phyloP scores from a whole-genome alignment of 1,284 basidiomycete genomes.

The Trametes polyzona region DNA sequence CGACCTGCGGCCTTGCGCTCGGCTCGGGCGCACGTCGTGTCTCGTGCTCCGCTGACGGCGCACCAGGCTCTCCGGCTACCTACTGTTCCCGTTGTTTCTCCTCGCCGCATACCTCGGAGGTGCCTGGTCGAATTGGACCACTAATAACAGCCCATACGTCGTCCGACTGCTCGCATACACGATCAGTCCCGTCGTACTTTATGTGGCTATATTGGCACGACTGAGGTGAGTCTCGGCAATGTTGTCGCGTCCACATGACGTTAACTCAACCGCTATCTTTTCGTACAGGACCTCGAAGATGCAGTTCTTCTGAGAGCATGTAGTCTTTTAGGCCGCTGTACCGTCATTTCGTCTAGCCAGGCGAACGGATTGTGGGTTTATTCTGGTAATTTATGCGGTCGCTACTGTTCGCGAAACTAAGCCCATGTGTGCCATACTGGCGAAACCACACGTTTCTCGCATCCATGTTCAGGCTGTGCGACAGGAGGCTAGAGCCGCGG shows the following conservation, averaged over 20 bases:
- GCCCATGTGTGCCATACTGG: neutral
- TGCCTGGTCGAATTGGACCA: slow-evolving; percentile 62
- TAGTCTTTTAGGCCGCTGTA: neutral
- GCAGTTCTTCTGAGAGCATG: slow-evolving; percentile 30
- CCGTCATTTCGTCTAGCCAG: neutral
- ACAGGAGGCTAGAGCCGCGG: neutral
- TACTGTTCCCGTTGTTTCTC: slow-evolving; percentile 58
- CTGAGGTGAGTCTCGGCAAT: slow-evolving; percentile 27
- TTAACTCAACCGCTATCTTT: neutral
- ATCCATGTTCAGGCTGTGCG: neutral
- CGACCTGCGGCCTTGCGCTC: too few species aligned
- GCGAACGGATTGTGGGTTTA: slow-evolving; percentile 2
- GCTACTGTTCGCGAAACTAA: neutral
- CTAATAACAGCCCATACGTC: slow-evolving; percentile 39
- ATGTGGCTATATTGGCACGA: slow-evolving; percentile 29
- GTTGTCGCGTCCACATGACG: neutral
- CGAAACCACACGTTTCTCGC: neutral
- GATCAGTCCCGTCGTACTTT: slow-evolving; percentile 47
- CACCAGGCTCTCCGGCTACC: slow-evolving; percentile 65
- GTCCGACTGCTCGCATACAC: slow-evolving; percentile 57
- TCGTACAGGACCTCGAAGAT: slow-evolving; percentile 35
- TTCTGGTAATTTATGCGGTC: neutral
- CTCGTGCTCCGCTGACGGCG: neutral
- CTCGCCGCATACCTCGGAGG: slow-evolving; percentile 66
- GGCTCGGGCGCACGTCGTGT: neutral